Conservation (phyloP, 2,329 filamentous ascomycete species). For the Hortaea sp. region DNA sequence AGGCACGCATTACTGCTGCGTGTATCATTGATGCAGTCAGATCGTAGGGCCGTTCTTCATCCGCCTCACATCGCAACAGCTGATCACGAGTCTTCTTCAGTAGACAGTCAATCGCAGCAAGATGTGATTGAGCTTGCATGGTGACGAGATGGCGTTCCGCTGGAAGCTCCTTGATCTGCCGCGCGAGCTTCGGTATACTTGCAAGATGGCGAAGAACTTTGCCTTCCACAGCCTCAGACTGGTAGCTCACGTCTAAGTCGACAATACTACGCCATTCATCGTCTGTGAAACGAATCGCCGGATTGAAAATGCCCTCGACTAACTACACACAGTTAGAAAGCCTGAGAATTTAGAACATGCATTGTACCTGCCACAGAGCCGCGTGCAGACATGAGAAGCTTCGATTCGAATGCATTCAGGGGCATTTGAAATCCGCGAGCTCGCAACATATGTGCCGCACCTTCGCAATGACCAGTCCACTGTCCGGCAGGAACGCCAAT, state of each 20-base stretch:
- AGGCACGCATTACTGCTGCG: background rate
- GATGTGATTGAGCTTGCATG: background rate
- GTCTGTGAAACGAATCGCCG: conserved; percentile 1
- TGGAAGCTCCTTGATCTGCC: background rate
- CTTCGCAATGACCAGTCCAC: conserved; percentile 4
- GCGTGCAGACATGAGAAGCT: background rate
- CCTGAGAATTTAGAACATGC: background rate
- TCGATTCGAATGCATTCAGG: background rate
- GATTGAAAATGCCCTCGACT: conserved; percentile 6
- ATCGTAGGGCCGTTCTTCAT: background rate
- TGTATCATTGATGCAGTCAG: background rate
- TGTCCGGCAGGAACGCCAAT: background rate
- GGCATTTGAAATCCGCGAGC: background rate
- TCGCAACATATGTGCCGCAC: conserved; percentile 1
- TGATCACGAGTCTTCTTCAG: background rate
- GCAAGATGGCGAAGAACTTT: background rate
- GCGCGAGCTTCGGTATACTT: background rate
- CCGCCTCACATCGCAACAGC: background rate
- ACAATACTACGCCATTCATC: background rate
- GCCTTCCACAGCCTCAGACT: background rate
- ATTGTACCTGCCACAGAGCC: background rate
- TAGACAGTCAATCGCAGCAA: background rate
- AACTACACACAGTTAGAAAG: background rate
- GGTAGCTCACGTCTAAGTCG: background rate
- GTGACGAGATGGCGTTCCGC: background rate